A percentile compares a stretch with the other conserved stretches of the same genome.
Conservation (phyloP, 2,329 filamentous ascomycete genomes). For the Orbilia javanica region DNA sequence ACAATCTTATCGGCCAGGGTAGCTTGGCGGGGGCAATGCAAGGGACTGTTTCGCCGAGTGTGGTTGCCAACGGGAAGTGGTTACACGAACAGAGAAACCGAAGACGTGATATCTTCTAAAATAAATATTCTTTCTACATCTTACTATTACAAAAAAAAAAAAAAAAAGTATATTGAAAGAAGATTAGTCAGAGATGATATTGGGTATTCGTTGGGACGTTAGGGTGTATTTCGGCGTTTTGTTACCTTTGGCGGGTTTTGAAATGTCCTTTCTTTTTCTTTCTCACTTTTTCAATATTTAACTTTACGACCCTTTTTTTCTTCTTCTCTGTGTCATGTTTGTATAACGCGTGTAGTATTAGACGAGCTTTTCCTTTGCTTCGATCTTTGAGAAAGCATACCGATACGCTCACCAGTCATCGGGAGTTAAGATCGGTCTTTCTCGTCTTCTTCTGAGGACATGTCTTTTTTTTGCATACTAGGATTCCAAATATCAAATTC, state of each 20-base stretch:
- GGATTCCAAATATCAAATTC: neutral
- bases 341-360: slow-evolving; percentile 24
- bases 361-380: neutral
- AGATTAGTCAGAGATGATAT: neutral
- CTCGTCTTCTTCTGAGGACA: neutral
- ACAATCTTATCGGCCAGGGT: slow-evolving; percentile 38
- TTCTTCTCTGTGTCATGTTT: too few relatives aligned
- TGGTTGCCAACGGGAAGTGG: slow-evolving; percentile 53
- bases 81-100: slow-evolving; percentile 50
- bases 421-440: slow-evolving; percentile 46
- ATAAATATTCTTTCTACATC: neutral
- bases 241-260: slow-evolving; percentile 21
- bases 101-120: slow-evolving; percentile 43
- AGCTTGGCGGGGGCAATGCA: slow-evolving; percentile 27
- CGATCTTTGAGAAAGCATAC: neutral
- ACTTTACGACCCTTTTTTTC: neutral
- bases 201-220: slow-evolving; percentile 25
- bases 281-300: slow-evolving; percentile 1
- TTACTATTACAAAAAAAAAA: neutral
- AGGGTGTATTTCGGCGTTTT: slow-evolving; percentile 48
- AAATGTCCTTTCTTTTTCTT: slow-evolving; percentile 1
- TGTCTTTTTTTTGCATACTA: neutral
- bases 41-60: slow-evolving; percentile 35
- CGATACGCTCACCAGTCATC: slow-evolving; percentile 53
- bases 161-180: neutral